Evolutionary conservation across 2,329 filamentous ascomycete genomes (phyloP).

Genomic region (Penicillium sp.): DNA sequence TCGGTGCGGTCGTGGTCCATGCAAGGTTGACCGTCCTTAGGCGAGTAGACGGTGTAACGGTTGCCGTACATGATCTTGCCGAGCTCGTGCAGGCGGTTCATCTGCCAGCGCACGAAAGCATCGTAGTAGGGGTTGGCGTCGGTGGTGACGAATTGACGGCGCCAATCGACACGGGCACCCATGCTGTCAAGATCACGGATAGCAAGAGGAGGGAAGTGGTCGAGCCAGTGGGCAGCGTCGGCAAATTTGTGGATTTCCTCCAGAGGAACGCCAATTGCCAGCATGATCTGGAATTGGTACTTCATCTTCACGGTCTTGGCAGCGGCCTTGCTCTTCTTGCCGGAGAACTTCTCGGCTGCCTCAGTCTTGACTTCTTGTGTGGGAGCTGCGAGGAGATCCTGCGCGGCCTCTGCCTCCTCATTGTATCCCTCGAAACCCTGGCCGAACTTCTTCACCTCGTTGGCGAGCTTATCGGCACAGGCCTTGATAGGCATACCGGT

Average conservation of each 20-base stretch:
- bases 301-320: constrained; percentile 91
- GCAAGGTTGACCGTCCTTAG: constrained; percentile 84
- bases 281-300: constrained; percentile 95
- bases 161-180: constrained; percentile 88
- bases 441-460: constrained; percentile 87
- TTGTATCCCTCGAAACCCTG: constrained; percentile 77
- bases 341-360: constrained; percentile 77
- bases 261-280: constrained; percentile 80
- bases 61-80: constrained; percentile 93
- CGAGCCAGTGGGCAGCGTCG: constrained; percentile 86
- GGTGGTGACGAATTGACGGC: constrained; percentile 88
- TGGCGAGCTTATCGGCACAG: constrained; percentile 88
- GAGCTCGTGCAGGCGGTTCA: constrained; percentile 84
- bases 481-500: constrained; percentile 99
- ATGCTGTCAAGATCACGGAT: constrained; percentile 76
- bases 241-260: constrained; percentile 93
- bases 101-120: constrained; percentile 93
- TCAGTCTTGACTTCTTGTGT: constrained; percentile 72
- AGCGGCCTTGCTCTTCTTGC: constrained; percentile 88
- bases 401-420: constrained; percentile 57
- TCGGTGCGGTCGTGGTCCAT: constrained; percentile 83
- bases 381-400: constrained; percentile 56
- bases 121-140: constrained; percentile 97
- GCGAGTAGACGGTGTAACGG: constrained; percentile 88
- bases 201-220: constrained; percentile 84